phyloP scores from a whole-genome alignment of 2,329 filamentous ascomycete species.

The Orbilia javanica region DNA sequence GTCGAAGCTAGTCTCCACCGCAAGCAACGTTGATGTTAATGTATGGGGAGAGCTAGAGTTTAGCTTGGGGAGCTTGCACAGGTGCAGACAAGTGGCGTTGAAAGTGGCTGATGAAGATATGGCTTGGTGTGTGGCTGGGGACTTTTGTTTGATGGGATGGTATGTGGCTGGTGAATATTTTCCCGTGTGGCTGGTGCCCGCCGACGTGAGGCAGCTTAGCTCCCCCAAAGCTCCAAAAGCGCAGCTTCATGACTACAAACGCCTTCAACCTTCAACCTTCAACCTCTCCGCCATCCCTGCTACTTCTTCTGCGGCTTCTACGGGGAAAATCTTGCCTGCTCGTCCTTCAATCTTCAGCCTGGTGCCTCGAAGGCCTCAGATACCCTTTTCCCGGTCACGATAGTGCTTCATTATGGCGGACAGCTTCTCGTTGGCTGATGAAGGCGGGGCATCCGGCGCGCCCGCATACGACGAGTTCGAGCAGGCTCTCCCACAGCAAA shows the following conservation, averaged over 20 bases:
- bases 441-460: conserved; percentile 47
- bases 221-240: conserved; percentile 16
- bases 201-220: conserved; percentile 24
- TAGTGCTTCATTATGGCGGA: conserved; percentile 36
- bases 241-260: conserved; percentile 19
- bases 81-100: too few relatives aligned
- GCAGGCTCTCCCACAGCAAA: neutral
- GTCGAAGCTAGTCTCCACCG: neutral
- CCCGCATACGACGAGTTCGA: conserved; percentile 52
- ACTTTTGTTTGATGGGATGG: neutral
- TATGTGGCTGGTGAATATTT: neutral
- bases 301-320: neutral
- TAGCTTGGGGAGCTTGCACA: too few relatives aligned
- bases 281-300: neutral
- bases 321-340: neutral
- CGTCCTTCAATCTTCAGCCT: neutral
- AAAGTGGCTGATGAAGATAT: neutral
- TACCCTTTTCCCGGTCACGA: neutral
- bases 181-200: neutral
- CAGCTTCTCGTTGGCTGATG: conserved; percentile 40
- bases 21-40: too few relatives aligned
- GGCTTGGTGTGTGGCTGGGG: neutral
- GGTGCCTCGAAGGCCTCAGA: neutral
- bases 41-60: too few relatives aligned
- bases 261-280: conserved; percentile 1